Conservation (phyloP, 2,329 filamentous ascomycete genomes). For the Trematosphaeria pertusa region DNA sequence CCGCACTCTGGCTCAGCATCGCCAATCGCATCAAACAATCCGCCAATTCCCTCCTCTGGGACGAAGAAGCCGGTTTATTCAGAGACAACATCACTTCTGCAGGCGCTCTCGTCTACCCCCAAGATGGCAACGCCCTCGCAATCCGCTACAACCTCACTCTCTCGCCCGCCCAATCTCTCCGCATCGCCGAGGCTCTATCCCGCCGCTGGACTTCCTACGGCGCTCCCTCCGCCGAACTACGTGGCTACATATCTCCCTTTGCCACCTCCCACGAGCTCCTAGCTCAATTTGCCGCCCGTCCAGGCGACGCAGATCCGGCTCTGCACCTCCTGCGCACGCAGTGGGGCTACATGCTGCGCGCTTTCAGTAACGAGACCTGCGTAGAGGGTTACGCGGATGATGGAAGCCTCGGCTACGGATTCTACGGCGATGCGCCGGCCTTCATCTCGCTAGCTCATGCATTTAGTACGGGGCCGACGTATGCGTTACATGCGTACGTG, state of each 20-base stretch:
- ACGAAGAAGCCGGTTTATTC: background rate
- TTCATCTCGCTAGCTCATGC: background rate
- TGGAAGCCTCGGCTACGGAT: background rate
- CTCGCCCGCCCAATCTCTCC: background rate
- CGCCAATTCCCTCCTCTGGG: background rate
- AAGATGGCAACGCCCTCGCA: background rate
- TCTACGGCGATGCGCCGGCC: background rate
- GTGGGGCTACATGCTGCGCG: background rate
- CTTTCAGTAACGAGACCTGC: background rate
- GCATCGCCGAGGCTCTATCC: background rate
- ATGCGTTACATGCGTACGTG: background rate
- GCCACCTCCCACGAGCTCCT: background rate
- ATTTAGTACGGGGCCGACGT: background rate
- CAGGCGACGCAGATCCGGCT: background rate
- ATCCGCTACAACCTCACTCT: background rate
- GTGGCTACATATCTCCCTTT: background rate
- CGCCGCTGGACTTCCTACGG: background rate
- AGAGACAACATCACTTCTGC: background rate
- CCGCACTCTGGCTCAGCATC: background rate
- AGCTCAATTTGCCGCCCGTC: background rate
- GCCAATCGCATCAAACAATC: background rate
- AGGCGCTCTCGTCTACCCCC: background rate
- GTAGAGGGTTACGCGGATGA: background rate
- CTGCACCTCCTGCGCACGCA: background rate
- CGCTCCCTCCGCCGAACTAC: background rate